Evolutionary conservation across 768 basidiomycete species (phyloP).

Genomic region (Russula compacta): DNA sequence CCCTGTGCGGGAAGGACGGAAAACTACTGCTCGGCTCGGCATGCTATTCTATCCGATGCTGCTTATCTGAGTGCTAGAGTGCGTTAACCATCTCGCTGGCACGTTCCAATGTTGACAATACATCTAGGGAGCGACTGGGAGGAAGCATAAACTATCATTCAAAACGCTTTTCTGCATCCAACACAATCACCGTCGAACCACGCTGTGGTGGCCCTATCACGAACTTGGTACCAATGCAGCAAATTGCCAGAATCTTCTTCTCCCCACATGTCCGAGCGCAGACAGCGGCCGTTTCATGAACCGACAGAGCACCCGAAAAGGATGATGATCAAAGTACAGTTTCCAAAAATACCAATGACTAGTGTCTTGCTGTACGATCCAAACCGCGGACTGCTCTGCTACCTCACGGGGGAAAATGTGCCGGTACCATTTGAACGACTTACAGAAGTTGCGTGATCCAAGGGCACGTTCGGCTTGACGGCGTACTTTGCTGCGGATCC

Average conservation of each 20-base stretch:
- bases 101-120: not conserved
- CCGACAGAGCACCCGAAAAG: constrained; percentile 28
- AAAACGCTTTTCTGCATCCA: no score
- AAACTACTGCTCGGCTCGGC: not conserved
- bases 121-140: constrained; percentile 42
- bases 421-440: constrained; percentile 36
- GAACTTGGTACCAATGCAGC: constrained; percentile 31
- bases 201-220: no score
- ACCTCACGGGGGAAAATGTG: no score
- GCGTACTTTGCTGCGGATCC: constrained; percentile 47
- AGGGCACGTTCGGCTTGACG: constrained; percentile 37
- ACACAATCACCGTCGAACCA: no score
- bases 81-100: no score
- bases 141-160: no score
- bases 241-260: constrained; percentile 26
- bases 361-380: no score
- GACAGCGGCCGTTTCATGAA: constrained; percentile 15
- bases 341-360: no score
- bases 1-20: constrained; percentile 25
- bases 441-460: constrained; percentile 30
- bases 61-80: constrained; percentile 46
- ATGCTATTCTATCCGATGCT: constrained; percentile 31
- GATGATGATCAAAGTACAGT: constrained; percentile 47
- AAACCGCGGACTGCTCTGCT: no score
- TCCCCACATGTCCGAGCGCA: constrained; percentile 11